Percentiles rank a stretch among this genome's conserved stretches.
phyloP scores from a whole-genome alignment of 2,329 filamentous ascomycete species.

The Cercospora sp. region DNA sequence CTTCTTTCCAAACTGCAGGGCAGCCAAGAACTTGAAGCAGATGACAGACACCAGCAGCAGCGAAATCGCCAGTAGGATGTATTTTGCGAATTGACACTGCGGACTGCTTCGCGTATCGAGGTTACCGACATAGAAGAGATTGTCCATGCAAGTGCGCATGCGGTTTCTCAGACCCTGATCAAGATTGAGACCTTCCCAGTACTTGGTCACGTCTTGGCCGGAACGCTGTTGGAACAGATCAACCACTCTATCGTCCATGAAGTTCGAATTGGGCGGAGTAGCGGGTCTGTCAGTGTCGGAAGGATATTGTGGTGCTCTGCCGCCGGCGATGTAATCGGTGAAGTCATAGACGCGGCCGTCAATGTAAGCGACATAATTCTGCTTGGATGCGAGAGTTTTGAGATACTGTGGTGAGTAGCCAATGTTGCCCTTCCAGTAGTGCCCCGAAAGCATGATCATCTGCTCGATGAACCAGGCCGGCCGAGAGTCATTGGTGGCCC shows the following conservation, averaged over 20 bases:
- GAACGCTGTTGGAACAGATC: slow-evolving; percentile 73
- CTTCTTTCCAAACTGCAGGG: slow-evolving; percentile 88
- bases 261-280: slow-evolving; percentile 61
- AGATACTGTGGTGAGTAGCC: slow-evolving; percentile 81
- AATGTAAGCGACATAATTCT: slow-evolving; percentile 71
- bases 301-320: slow-evolving; percentile 63
- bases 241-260: slow-evolving; percentile 76
- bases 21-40: slow-evolving; percentile 93
- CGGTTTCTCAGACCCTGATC: slow-evolving; percentile 57
- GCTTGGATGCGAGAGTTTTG: slow-evolving; percentile 57
- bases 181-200: slow-evolving; percentile 72
- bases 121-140: slow-evolving; percentile 90
- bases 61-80: slow-evolving; percentile 84
- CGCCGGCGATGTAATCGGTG: slow-evolving; percentile 76
- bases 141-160: slow-evolving; percentile 84
- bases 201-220: slow-evolving; percentile 78
- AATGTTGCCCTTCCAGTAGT: slow-evolving; percentile 82
- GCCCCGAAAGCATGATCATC: slow-evolving; percentile 72
- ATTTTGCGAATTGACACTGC: slow-evolving; percentile 82
- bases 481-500: slow-evolving; percentile 75
- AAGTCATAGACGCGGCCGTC: slow-evolving; percentile 83
- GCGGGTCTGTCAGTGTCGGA: slow-evolving; percentile 53
- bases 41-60: slow-evolving; percentile 78
- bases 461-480: slow-evolving; percentile 92
- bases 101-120: slow-evolving; percentile 86